Base-by-base conservation (phyloP, 345 rosid genomes). In the Punica granatum region DNA sequence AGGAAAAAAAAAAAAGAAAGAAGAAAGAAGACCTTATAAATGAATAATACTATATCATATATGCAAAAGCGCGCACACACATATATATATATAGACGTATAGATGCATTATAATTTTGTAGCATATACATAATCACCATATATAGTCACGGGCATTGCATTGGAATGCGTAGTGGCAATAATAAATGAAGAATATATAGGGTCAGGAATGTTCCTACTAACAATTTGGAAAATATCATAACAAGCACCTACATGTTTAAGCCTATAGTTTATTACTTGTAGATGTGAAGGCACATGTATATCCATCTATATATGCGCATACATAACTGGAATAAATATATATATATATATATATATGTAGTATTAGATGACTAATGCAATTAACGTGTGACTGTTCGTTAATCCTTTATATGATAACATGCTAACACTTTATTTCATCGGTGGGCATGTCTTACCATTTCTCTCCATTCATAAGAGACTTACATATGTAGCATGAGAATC, bases 131-230 rank as follows among this genome's bases (percentile, higher is more conserved):
- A 32, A 41, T 37, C 44, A 61, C 41, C n/a, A 36, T 16, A 37
- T 37, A 37, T 25, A 8, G 67, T 70, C 73, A 70, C 67, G 73
- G 67, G 73, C 73, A 31, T 32, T 16, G 34, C 72, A 62, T 69
- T 28, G 72, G 67, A 63, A 69, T 36, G 59, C 46, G 65, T 56
- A 36, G 13, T 2, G 30, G 10, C 28, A 30, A 44, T 21, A 37
- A 37, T 64, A n/a, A 23, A 3, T 33, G 39, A 44, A 8, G 26
- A 13, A 35, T 10, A 59, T 14, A 16, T 26, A 62, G 59, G 35
- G 56, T 48, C 73, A 63, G 67, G 72, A 70, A 70, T 70, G 73
- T 70, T 70, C 73, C 67, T 49, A 46, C 43, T 63, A 21, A 42
- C 46, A 28, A 60, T 44, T 8, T 44, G 49, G 49, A 25, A 25